Evolutionary conservation across 306 rosid species (phyloP), one percentile per base, ranked within the genome.

Genomic region (Malus sieversii): DNA sequence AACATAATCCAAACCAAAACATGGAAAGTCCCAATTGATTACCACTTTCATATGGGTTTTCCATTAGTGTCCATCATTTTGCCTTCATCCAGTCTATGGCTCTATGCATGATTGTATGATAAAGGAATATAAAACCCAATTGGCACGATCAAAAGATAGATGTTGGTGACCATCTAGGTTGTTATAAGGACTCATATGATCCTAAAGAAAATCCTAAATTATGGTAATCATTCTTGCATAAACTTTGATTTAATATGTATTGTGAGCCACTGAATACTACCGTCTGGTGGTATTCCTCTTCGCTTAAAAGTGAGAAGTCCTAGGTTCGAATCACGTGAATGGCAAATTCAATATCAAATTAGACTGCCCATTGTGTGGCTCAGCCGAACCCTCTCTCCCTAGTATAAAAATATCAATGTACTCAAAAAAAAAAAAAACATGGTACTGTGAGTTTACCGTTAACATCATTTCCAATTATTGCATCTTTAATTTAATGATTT

Each of bases 331-430:
- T 35, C 8, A 6, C 40, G 8, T 35, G 0, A 35, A 35, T 35
- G 9, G 9, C 40, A 0, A 35, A 35, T 35, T 35, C 2, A 8
- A 35, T 35, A 35, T 8, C 40, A 35, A 35, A 35, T 35, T 35
- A 6, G 40, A 35, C 40, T 35, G 2, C 0, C 2, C 8, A 35
- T 35, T 35, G 2, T 35, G 40, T 35, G 8, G 40, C 9, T 35
- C 7, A 35, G 40, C 2, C 40, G 2, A 35, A 35, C 2, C 2
- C 38, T 2, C 9, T 1, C 0, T 0, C 0, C 40, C 0, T 35
- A 6, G 2, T 35, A 35, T 35, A 35, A 35, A 35, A 35, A 35
- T 35, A 35, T 35, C 9, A 2, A 35, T 35, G 9, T 7, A 35
- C 40, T 35, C 0, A 30, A 30, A 33, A 35, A 35, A 33, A 33